Base-by-base conservation (phyloP, 805 yeast species). In the Candida hungchunana region DNA sequence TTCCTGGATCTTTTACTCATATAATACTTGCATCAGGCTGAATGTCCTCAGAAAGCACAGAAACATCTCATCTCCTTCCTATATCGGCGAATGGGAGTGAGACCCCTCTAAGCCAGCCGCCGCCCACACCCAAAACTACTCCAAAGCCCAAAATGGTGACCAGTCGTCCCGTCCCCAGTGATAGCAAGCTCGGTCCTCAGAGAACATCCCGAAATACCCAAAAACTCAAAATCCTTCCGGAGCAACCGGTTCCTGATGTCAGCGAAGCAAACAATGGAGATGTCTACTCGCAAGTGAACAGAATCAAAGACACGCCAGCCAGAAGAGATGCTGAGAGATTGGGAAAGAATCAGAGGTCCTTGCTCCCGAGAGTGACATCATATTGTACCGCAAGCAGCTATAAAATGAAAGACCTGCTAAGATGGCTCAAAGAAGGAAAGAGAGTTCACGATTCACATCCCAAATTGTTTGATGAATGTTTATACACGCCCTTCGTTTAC, bases 371-470 rank as follows among this genome's bases (percentile, higher is more conserved):
- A 43, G 96, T 89, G 2, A 90, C 97, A 0, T 95, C 96, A 3
- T 93, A 88, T 56, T 90, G 97, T 62, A 90, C 97, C 0, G 88
- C 97, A 18, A 89, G 96, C 20, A 78, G 93, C 17, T 93, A 89
- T 55, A 77, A 77, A 46, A 85, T 93, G 95, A 76, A 82, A 48
- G 97, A 88, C 32, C 64, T 93, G 26, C 69, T 82, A 31, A 67
- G 90, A 51, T 90, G 96, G 89, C 62, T 93, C 34, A 79, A 82
- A 51, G 93, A 86, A 32, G 71, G 87, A 16, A 83, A 77, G 54
- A 64, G 83, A 42, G 65, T 73, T 2, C 84, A 82, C 52, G 81
- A 87, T 24, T 79, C 93, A 0, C 77, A 77, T 47, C 96, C 97
- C 1, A 85, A 84, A 49, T 62, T 88, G 37, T 86, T 90, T 63